Base-by-base conservation (phyloP, 202 grass and related monocot species). In the Hordeum pubiflorum region DNA sequence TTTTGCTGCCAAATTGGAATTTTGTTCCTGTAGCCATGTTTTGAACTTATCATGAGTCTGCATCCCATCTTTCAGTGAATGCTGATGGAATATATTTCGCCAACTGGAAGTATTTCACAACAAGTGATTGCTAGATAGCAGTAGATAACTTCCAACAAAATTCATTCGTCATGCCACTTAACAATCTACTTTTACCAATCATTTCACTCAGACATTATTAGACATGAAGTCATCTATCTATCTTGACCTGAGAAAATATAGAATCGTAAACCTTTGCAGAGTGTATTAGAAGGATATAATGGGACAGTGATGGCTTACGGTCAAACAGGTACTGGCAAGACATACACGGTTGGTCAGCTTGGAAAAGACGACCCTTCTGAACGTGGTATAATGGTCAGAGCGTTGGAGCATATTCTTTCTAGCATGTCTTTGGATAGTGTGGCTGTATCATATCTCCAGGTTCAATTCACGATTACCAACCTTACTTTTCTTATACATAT, bases 261-360 rank as follows among this genome's bases (percentile, higher is more conserved):
- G 75, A 84, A 75, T 59, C 86, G 64, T 57, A 60, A 86, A 34
- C 20, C 76, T 84, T 92, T 92, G 88, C 85, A 98, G 95, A 95
- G 92, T 91, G 90, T 98, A 32, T 88, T 98, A 86, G 92, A 94
- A 84, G 95, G 95, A 65, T 98, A 98, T 81, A 98, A 98, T 81
- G 95, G 95, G 82, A 98, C 95, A 58, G 88, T 98, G 81, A 98
- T 98, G 95, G 92, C 92, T 87, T 98, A 98, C 86, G 95, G 95
- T 70, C 95, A 98, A 87, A 98, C 95, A 91, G 95, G 95, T 87
- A 94, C 92, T 2, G 95, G 95, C 17, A 98, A 98, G 87, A 98
- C 95, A 54, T 98, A 98, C 82, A 98, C 95, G 61, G 90, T 98
- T 79, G 92, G 90, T 38, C 86, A 46, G 50, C 86, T 94, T 85